These are phyloP conservation scores for Thermoascus crustaceus DNA, from an alignment of 2,329 filamentous ascomycete genomes.

Conservation along the genomic window DNA sequence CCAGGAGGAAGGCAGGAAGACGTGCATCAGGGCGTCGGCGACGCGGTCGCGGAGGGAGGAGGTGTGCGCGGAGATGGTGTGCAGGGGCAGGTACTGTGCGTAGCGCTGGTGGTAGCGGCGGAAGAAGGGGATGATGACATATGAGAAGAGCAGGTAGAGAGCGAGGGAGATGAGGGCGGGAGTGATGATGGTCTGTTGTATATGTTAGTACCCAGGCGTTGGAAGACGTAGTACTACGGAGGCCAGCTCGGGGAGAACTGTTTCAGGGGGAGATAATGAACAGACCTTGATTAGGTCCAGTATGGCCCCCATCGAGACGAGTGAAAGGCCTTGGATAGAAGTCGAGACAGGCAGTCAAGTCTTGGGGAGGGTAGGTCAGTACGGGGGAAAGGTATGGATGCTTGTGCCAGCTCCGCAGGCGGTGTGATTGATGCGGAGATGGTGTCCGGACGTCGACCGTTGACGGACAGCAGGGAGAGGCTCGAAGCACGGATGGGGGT, in stretches of 20 bases:
- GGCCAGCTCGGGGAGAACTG: slow-evolving; percentile 15
- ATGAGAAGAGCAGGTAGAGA: slow-evolving; percentile 59
- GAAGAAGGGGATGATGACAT: slow-evolving; percentile 60
- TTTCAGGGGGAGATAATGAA: slow-evolving; percentile 8
- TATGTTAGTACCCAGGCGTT: slow-evolving; percentile 3
- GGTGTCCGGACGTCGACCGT: too few relatives aligned
- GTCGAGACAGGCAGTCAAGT: neutral
- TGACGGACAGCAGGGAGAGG: too few relatives aligned
- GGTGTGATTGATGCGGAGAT: too few relatives aligned
- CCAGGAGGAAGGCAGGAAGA: slow-evolving; percentile 38
- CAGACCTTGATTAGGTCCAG: neutral
- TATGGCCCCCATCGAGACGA: neutral
- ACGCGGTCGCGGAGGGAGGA: slow-evolving; percentile 46
- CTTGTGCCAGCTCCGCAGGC: too few relatives aligned
- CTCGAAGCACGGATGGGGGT: too few relatives aligned
- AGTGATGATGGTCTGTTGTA: slow-evolving; percentile 55
- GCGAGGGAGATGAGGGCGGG: slow-evolving; percentile 63
- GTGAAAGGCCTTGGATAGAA: neutral
- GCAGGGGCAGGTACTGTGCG: slow-evolving; percentile 64
- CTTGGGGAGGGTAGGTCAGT: neutral
- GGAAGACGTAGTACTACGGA: slow-evolving; percentile 12
- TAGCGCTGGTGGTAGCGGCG: slow-evolving; percentile 63
- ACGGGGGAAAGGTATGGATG: too few relatives aligned
- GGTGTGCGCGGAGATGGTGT: slow-evolving; percentile 45
- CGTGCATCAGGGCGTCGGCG: slow-evolving; percentile 34